These are phyloP conservation scores for Alternaria rosae DNA, from an alignment of 2,329 filamentous ascomycete genomes.

Conservation along the genomic window DNA sequence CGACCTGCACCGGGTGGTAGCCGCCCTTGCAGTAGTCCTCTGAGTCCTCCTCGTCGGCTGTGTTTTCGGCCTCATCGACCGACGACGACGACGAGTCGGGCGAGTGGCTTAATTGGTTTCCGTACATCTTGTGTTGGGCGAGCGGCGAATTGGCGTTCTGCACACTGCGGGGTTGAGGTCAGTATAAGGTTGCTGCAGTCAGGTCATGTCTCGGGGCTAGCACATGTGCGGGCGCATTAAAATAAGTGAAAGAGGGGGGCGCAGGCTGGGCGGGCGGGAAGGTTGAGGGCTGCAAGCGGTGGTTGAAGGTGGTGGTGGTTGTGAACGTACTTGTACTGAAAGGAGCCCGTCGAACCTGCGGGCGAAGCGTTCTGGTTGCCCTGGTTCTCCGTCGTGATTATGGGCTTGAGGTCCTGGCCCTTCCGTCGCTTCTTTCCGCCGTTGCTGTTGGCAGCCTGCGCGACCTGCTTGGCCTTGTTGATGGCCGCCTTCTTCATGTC, in stretches of 20 bases:
- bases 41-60: conserved; percentile 96
- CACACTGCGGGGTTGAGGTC: conserved; percentile 40
- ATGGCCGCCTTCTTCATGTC: conserved; percentile 71
- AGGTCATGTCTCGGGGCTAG: not conserved
- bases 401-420: conserved; percentile 73
- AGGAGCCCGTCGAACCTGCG: conserved; percentile 42
- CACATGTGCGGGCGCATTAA: conserved; percentile 18
- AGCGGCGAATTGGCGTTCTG: conserved; percentile 60
- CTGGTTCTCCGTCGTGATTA: conserved; percentile 73
- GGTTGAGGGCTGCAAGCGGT: conserved; percentile 4
- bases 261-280: conserved; percentile 6
- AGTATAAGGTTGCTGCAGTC: conserved; percentile 16
- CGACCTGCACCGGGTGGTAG: conserved; percentile 93
- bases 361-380: conserved; percentile 55
- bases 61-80: conserved; percentile 86
- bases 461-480: conserved; percentile 71
- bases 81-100: conserved; percentile 79
- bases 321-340: conserved; percentile 52
- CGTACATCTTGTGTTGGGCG: conserved; percentile 57
- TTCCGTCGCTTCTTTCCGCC: conserved; percentile 77
- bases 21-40: conserved; percentile 99
- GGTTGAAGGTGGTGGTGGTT: not conserved
- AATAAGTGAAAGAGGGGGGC: conserved; percentile 7
- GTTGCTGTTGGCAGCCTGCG: conserved; percentile 63
- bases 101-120: conserved; percentile 71